Base-by-base conservation (phyloP, 2,329 filamentous ascomycete genomes). In the Zymoseptoria pseudotritici region DNA sequence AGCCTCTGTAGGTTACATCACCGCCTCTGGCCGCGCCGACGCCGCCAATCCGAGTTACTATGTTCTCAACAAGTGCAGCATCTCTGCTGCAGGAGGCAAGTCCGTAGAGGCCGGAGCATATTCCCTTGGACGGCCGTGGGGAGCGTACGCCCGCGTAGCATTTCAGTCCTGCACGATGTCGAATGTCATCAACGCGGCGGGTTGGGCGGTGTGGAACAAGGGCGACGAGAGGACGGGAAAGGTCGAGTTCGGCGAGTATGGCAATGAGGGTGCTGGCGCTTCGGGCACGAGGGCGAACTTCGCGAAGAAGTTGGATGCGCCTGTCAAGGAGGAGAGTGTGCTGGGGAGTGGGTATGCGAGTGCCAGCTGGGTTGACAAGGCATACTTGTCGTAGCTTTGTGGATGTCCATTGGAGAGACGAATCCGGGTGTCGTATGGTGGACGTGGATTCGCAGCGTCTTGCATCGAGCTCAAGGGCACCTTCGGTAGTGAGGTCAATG, bases 241-340 rank as follows among this genome's bases (percentile, higher is more conserved):
- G 51, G 80, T 86, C 1, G 71, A 75, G 24, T 87, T 82, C 63
- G 82, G 73, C 9, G 86, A 88, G 75, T 87, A 81, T 67, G 72
- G 66, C 20, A 88, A 88, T 71, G 78, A 78, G 1, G 86, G 86
- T 1, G 69, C 74, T 31, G 85, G 86, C 2, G 76, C 84, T 2
- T 71, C 73, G 19, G 83, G 83, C 0, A 78, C 75, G 0, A 75
- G 85, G 55, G 83, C 82, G 9, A 75, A 72, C 60, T 83, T 83
- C 65, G 70, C 76, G 1, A 75, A 70, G 46, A 76, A 72, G 58
- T 60, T 81, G 53, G 69, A 65, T 26, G 61, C 70, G 52, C 70
- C 80, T 21, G 67, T 82, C 19, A 62, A 65, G 4, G 81, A 83
- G 57, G 66, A 67, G 3, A 74, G 69, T 6, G 73, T 83, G 50